These are phyloP conservation scores for Coemansia sp. DNA, from an alignment of 371 early-diverging fungal genomes.

Conservation along the genomic window DNA sequence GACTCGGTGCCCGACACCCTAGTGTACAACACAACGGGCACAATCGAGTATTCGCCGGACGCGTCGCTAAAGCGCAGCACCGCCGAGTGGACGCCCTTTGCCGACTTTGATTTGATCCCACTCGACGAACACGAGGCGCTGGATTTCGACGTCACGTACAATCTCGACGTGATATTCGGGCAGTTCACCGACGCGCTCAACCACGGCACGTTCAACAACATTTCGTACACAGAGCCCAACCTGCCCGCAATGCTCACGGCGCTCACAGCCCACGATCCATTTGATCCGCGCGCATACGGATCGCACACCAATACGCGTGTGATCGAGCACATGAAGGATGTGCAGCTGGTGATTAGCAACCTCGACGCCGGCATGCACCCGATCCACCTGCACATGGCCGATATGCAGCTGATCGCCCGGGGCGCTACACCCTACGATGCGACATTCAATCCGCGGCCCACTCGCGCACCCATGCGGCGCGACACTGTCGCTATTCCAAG, in stretches of 20 bases:
- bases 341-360: conserved; percentile 68
- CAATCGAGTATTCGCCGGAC: conserved; percentile 6
- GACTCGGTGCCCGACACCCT: conserved; percentile 5
- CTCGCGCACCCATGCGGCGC: conserved; percentile 54
- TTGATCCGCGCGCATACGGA: conserved; percentile 63
- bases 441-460: conserved; percentile 31
- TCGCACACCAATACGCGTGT: conserved; percentile 30
- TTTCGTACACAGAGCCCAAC: conserved; percentile 52
- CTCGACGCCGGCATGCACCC: conserved; percentile 66
- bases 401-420: conserved; percentile 66
- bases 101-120: too few relatives aligned
- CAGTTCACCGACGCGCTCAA: background rate
- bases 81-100: too few relatives aligned
- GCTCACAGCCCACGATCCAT: conserved; percentile 57
- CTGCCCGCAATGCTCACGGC: conserved; percentile 71
- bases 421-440: conserved; percentile 17
- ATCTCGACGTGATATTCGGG: too few relatives aligned
- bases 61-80: background rate
- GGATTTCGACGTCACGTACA: too few relatives aligned
- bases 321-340: conserved; percentile 55
- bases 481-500: conserved; percentile 66
- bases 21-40: background rate
- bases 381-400: conserved; percentile 85
- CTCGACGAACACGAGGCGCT: too few relatives aligned
- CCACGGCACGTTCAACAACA: background rate